Base-by-base conservation (phyloP, 495 filamentous ascomycete genomes). In the Tirmania nivea region DNA sequence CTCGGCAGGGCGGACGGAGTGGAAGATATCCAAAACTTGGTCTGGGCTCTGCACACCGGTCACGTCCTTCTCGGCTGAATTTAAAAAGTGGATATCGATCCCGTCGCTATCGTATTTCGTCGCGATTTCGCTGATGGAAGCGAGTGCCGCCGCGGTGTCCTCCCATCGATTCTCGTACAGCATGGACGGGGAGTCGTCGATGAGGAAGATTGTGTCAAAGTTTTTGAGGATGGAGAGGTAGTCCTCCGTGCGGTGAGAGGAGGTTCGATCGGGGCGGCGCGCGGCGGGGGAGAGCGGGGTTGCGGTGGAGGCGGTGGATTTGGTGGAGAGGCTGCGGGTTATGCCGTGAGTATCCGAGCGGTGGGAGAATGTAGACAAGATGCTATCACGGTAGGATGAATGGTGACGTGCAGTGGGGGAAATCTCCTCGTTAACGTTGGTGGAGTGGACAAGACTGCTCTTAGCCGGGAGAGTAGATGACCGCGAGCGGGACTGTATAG, bases 11-110 rank as follows among this genome's bases (percentile, higher is more conserved):
- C 60, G 59, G 1, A 89, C 81, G 5, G 59, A 64, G 14, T 65
- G 51, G 71, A 94, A 96, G 53, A 93, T 79, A 16, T 73, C 66
- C 35, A 70, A 67, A 10, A 94, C 78, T 0, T 64, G 48, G 8
- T 49, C 55, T 19, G 60, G 49, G 20, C 36, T 47, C 4, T 53
- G 57, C 48, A 68, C 57, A 14, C 51, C 60, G 47, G 52, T 35
- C 3, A 51, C 50, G 34, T 57, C 53, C 35, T 58, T 34, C 17
- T 58, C 45, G 1, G 53, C 68, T 57, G 73, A 69, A 72, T 97
- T 96, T 35, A 97, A 73, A 69, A 97, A 97, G 71, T 83, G 82
- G 60, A 97, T 73, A 67, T 96, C 90, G 57, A 97, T 81, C n/a
- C 90, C 90, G 67, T 95, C 86, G 10, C 67, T 59, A 25, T 50